Base-by-base conservation (phyloP, 139 green algal genomes). In the Coelastrella sp. region DNA sequence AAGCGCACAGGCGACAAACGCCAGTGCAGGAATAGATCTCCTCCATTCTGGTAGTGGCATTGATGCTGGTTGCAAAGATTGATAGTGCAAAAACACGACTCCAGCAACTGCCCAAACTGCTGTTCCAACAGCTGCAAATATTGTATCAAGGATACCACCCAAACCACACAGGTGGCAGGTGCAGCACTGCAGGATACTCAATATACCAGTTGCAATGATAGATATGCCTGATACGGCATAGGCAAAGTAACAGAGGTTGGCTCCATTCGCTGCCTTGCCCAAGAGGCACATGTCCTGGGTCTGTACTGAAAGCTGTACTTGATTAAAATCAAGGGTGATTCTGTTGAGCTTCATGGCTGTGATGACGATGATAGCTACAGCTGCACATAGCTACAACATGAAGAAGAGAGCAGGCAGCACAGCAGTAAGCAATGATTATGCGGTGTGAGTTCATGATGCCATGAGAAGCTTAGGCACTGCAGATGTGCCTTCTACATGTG, bases 91-190 rank as follows among this genome's bases (percentile, higher is more conserved):
- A 40, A 87, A 87, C 25, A 87, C 38, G 6, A 81, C 82, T 2
- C 57, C 68, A 21, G 71, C 82, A 1, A 83, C 35, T 1, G 53
- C 82, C 82, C 82, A 87, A 7, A 79, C 62, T 21, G 60, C 82
- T 5, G 82, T 78, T 17, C 68, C 69, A 17, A 43, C 82, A 34
- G 53, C 38, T 51, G 72, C 69, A 40, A 87, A 82, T 5, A 76
- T 59, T 2, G 53, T 37, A 30, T 87, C 82, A 21, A 87, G 6
- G 17, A 82, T 40, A 23, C 69, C 37, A 0, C 82, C 82, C 2
- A 82, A 23, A 17, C 82, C 82, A 60, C 82, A 87, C 11, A 87
- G 51, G 59, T 83, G 60, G 82, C 82, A 87, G 30, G 82, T 87
- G 57, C 51, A 81, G 82, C 82, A 87, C 40, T 76, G 82, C 53